A percentile compares a stretch with the other conserved stretches of the same genome.
These are phyloP conservation scores for Coniferiporia weirii DNA, from an alignment of 1,284 basidiomycete species.

Conservation along the genomic window DNA sequence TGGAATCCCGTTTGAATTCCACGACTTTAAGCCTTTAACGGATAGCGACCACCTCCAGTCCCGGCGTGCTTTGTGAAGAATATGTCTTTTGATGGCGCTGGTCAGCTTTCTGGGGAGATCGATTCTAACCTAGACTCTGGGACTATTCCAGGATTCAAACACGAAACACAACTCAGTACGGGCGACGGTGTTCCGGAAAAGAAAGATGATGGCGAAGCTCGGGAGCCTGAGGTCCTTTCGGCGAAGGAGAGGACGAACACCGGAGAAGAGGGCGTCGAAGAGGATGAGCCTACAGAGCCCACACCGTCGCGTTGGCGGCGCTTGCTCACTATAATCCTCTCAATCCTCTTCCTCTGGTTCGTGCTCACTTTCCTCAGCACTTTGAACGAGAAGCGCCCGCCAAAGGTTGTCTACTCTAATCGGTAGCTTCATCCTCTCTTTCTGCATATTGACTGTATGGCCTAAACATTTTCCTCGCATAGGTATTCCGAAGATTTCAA, in stretches of 20 bases:
- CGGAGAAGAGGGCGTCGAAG: not conserved
- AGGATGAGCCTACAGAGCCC: not conserved
- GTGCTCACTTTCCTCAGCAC: not conserved
- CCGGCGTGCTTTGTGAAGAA: no score
- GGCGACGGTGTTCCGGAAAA: no score
- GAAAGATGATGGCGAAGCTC: no score
- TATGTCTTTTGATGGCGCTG: no score
- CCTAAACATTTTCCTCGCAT: constrained; percentile 16
- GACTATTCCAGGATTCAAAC: no score
- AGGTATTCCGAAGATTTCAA: constrained; percentile 64
- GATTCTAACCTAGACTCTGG: no score
- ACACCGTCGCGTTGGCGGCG: not conserved
- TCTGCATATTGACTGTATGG: not conserved
- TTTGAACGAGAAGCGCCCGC: not conserved
- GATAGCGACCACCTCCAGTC: no score
- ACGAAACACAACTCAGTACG: no score
- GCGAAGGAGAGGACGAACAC: not conserved
- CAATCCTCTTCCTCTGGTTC: not conserved
- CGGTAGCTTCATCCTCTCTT: not conserved
- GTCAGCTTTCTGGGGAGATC: no score
- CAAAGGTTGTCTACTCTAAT: not conserved
- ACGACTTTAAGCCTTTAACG: no score
- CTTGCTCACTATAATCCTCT: not conserved
- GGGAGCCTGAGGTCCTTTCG: no score
- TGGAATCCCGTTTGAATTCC: no score